Evolutionary conservation across 495 filamentous ascomycete species (phyloP), one percentile per base, ranked within the genome.

Genomic region (Cairneyella variabilis): DNA sequence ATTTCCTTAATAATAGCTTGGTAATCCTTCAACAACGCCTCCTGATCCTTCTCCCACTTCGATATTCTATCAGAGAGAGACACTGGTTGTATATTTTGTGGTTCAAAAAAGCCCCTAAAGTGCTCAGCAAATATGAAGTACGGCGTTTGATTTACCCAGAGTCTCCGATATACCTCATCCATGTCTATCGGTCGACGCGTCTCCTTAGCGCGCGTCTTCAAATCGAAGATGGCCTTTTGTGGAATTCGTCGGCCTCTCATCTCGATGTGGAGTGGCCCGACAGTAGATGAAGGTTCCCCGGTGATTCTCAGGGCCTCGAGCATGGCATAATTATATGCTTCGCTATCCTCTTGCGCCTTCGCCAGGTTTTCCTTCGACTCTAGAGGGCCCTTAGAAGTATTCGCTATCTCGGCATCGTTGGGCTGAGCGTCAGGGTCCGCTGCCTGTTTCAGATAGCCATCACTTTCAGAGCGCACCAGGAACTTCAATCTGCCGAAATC

Each of bases 61-160:
- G 36, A 38, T 38, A 38, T 38, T 12, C 36, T 17, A 17, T 38
- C 36, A 38, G 36, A 38, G 36, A 38, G 14, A 38, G 4, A 38
- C 36, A 38, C 3, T 38, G 3, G 3, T 38, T 38, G 36, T 38
- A 38, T 38, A 38, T 38, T 38, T 38, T 12, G 18, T 37, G 42
- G 20, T 28, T 70, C 47, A 60, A 87, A 89, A 0, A 59, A 41
- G 0, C 84, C 83, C 16, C 16, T 39, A 0, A 56, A 51, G 61
- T 89, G 83, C 49, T 76, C 83, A 4, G 78, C 83, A 1, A 84
- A 64, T 25, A 88, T 61, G 38, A 88, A 77, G 45, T 79, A 78
- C 0, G 82, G 79, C 46, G 81, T 79, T 45, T 85, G 84, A 1
- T 69, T 51, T 0, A 85, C 28, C 83, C 82, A 87, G 6, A 87